phyloP scores from a whole-genome alignment of 345 rosid genomes.

The Firmiana major region DNA sequence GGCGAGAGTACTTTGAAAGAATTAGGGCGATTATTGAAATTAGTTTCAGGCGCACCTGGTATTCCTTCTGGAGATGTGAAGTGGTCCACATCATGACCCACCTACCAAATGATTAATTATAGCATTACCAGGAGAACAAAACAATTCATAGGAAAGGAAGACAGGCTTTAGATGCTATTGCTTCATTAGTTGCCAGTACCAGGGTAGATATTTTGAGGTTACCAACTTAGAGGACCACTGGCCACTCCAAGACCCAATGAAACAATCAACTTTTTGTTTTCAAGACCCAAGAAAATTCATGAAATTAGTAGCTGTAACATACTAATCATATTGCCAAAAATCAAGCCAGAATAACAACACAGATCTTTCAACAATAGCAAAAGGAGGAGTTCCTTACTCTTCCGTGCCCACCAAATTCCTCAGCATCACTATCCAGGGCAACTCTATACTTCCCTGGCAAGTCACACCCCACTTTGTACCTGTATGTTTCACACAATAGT shows the following conservation, averaged over 20 bases:
- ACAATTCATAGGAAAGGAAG: not conserved
- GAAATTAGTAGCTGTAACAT: not conserved
- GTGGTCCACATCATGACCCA: conserved; percentile 61
- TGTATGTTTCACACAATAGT: conserved; percentile 31
- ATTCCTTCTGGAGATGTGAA: conserved; percentile 72
- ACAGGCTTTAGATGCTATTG: conserved; percentile 7
- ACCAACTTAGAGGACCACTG: not conserved
- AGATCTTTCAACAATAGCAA: not conserved
- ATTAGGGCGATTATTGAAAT: conserved; percentile 76
- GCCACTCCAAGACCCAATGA: not conserved
- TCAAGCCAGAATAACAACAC: not conserved
- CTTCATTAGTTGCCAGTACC: conserved; percentile 2
- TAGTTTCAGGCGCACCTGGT: conserved; percentile 76
- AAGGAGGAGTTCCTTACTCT: conserved; percentile 46
- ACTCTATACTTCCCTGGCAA: conserved; percentile 78
- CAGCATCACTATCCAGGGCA: conserved; percentile 69
- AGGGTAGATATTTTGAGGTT: not conserved
- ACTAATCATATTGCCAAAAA: not conserved
- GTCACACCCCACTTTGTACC: conserved; percentile 78
- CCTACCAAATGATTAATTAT: conserved; percentile 39
- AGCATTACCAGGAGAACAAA: conserved; percentile 4
- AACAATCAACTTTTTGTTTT: not conserved
- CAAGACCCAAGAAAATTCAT: not conserved
- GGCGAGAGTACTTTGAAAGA: conserved; percentile 69
- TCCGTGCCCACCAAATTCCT: conserved; percentile 72